Percentiles rank a stretch among this genome's conserved stretches.
phyloP scores from a whole-genome alignment of 73 alveolate species.

The Uronychia setigera region DNA sequence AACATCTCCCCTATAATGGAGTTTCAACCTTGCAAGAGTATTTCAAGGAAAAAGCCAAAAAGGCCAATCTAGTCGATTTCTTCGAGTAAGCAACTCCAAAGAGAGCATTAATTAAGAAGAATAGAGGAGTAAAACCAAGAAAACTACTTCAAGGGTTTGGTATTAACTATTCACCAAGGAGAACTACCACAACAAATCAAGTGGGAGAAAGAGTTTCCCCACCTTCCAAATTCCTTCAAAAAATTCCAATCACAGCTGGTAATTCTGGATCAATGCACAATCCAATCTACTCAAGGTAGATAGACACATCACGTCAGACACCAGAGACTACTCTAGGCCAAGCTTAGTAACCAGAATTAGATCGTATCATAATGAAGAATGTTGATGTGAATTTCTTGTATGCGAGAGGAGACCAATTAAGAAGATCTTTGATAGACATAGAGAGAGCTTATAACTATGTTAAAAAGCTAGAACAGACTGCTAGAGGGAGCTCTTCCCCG shows the following conservation, averaged over 20 bases:
- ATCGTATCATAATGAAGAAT: not conserved
- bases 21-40: not conserved
- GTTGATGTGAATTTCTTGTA: constrained; percentile 1
- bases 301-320: not conserved
- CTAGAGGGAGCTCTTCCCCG: not conserved
- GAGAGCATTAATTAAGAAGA: not conserved
- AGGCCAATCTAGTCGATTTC: not conserved
- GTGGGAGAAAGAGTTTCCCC: not conserved
- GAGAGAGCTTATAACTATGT: not conserved
- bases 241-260: not conserved
- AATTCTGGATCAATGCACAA: no score
- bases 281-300: not conserved
- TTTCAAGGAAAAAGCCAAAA: not conserved
- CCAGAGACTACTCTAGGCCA: not conserved
- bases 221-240: not conserved
- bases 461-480: not conserved
- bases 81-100: not conserved
- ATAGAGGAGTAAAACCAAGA: not conserved
- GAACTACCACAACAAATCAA: not conserved
- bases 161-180: not conserved
- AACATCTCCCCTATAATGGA: no score
- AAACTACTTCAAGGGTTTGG: not conserved
- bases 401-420: not conserved
- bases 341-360: not conserved
- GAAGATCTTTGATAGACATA: not conserved